phyloP scores from a whole-genome alignment of 1,284 basidiomycete genomes.

The Trichosporon coremiiforme region DNA sequence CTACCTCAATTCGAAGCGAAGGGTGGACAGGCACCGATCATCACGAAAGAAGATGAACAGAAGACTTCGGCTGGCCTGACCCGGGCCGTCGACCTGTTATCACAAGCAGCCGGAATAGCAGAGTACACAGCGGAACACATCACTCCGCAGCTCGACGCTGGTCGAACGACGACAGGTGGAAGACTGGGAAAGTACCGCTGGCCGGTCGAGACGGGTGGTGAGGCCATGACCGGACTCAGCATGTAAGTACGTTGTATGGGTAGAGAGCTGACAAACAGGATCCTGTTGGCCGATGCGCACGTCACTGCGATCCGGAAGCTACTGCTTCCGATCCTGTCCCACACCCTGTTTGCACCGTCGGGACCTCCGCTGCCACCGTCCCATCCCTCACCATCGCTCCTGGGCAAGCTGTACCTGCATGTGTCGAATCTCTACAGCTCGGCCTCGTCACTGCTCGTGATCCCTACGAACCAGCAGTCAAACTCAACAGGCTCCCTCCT shows the following conservation, averaged over 20 bases:
- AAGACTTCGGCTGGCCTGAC: constrained; percentile 80
- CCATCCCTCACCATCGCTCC: constrained; percentile 84
- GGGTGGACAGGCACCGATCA: constrained; percentile 61
- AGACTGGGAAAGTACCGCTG: constrained; percentile 52
- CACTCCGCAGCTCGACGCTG: constrained; percentile 61
- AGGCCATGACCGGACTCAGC: constrained; percentile 73
- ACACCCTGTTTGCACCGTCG: constrained; percentile 72
- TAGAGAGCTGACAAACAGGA: constrained; percentile 58
- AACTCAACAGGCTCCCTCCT: not conserved
- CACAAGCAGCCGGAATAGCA: constrained; percentile 80
- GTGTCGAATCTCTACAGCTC: constrained; percentile 76
- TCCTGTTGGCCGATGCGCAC: constrained; percentile 89
- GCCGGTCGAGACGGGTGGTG: constrained; percentile 75
- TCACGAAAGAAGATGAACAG: constrained; percentile 72
- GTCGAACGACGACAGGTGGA: constrained; percentile 45
- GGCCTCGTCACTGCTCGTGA: constrained; percentile 66
- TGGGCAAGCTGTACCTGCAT: constrained; percentile 91
- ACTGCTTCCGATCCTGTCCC: constrained; percentile 78
- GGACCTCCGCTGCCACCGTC: constrained; percentile 91
- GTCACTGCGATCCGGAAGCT: constrained; percentile 87
- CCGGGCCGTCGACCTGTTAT: constrained; percentile 77
- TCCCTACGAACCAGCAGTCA: constrained; percentile 28
- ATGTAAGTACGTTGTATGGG: constrained; percentile 63
- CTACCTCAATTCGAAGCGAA: constrained; percentile 57
- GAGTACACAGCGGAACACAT: constrained; percentile 70